Percentiles rank a stretch among this genome's conserved stretches.
Conservation (phyloP, 1,284 basidiomycete genomes). For the Limonomyces culmigenus region DNA sequence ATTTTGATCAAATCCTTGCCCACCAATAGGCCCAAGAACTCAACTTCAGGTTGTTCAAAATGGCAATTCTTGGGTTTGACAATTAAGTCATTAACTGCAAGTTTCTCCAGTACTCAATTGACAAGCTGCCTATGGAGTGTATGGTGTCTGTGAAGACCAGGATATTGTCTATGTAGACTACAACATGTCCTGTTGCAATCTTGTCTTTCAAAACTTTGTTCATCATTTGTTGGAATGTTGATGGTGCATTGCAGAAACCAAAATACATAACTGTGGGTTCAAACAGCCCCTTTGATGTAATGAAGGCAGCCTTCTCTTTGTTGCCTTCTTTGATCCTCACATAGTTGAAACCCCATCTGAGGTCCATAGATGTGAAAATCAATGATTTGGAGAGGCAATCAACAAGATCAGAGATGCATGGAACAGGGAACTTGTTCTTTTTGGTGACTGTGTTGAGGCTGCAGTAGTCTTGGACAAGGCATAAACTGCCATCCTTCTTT, state of each 20-base stretch:
- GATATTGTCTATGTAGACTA: conserved; percentile 15
- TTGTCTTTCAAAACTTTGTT: conserved; percentile 12
- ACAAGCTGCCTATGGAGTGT: conserved; percentile 9
- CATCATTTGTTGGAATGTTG: conserved; percentile 10
- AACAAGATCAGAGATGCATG: background rate
- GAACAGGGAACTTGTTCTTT: conserved; percentile 1
- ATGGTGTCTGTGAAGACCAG: conserved; percentile 8
- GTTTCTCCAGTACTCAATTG: conserved; percentile 14
- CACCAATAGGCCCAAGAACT: conserved; percentile 23
- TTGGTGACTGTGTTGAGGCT: conserved; percentile 1
- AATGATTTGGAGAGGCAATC: background rate
- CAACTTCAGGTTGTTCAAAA: conserved; percentile 13
- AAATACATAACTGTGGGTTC: conserved; percentile 14
- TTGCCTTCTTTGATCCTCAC: conserved; percentile 10
- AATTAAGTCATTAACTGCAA: conserved; percentile 14
- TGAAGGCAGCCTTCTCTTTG: conserved; percentile 13
- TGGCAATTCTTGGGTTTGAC: conserved; percentile 21
- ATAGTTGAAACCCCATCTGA: conserved; percentile 4
- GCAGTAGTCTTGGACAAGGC: conserved; percentile 3
- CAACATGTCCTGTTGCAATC: conserved; percentile 6
- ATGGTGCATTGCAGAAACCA: conserved; percentile 13
- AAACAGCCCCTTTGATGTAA: conserved; percentile 12
- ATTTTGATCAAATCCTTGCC: conserved; percentile 13
- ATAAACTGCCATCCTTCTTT: conserved; percentile 1
- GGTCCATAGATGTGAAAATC: background rate